Evolutionary conservation across 2,329 filamentous ascomycete genomes (phyloP).

Genomic region (Pyricularia pennisetigena): DNA sequence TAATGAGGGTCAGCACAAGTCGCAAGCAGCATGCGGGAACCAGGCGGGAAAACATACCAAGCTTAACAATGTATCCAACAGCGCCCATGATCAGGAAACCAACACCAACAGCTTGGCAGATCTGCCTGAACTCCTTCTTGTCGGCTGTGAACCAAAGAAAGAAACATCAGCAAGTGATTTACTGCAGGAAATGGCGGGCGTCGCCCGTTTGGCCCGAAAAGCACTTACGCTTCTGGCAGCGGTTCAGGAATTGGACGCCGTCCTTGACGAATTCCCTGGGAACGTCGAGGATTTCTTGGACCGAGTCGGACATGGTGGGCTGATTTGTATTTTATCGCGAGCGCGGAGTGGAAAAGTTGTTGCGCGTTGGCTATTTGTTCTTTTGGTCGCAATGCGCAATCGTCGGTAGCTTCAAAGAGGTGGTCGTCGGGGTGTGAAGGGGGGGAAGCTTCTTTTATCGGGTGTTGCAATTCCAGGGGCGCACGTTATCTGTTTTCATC

Average conservation of each 20-base stretch:
- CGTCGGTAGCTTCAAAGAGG: not conserved
- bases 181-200: not conserved
- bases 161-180: not conserved
- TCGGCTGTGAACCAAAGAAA: conserved; percentile 26
- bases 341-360: not conserved
- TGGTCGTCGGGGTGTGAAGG: not conserved
- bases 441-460: not conserved
- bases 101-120: conserved; percentile 49
- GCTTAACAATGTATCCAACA: conserved; percentile 61
- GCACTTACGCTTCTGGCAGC: conserved; percentile 50
- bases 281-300: conserved; percentile 62
- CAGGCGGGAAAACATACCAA: conserved; percentile 34
- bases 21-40: not conserved
- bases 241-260: conserved; percentile 51
- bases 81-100: conserved; percentile 63
- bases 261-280: conserved; percentile 56
- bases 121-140: conserved; percentile 43
- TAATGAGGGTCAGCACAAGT: not conserved
- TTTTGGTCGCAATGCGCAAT: not conserved
- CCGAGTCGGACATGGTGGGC: conserved; percentile 50
- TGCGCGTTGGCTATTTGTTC: not conserved
- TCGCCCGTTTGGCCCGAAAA: not conserved
- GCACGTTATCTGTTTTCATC: not conserved
- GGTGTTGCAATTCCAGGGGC: not conserved
- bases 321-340: not conserved